Conservation (phyloP, 495 filamentous ascomycete species). For the Cetradonia linearis region DNA sequence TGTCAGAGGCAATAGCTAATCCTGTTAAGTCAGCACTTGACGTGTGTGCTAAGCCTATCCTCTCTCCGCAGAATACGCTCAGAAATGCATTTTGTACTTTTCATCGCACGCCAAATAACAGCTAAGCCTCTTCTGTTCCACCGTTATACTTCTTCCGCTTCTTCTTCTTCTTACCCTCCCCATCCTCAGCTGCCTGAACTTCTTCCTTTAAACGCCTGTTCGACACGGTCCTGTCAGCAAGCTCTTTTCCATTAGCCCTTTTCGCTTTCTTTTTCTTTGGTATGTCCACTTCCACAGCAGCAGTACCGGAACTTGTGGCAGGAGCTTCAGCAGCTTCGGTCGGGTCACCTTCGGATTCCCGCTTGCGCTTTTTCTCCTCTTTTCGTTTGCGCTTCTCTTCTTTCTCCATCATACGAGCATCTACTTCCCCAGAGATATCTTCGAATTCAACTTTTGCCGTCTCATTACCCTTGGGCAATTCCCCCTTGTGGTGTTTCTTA, state of each 20-base stretch:
- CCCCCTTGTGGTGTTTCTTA: conserved; percentile 20
- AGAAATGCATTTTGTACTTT: neutral
- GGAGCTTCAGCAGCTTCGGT: neutral
- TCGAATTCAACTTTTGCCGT: conserved; percentile 24
- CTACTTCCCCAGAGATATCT: conserved; percentile 32
- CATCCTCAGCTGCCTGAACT: conserved; percentile 1
- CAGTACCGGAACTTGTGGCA: neutral
- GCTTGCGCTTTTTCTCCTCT: conserved; percentile 31
- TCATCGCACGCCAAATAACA: neutral
- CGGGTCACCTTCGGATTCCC: conserved; percentile 19
- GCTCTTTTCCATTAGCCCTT: conserved; percentile 5
- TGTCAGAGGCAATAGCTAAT: neutral
- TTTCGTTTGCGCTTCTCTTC: conserved; percentile 26
- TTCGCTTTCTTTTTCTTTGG: conserved; percentile 24
- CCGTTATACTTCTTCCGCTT: conserved; percentile 18
- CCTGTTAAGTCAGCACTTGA: neutral
- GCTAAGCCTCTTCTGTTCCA: conserved; percentile 1
- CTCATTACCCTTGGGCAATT: neutral
- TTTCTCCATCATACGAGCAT: conserved; percentile 30
- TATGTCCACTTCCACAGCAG: conserved; percentile 3
- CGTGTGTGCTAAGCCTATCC: neutral
- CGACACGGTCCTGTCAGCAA: conserved; percentile 2
- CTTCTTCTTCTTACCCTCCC: conserved; percentile 15
- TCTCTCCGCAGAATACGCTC: neutral
- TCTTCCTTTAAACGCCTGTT: conserved; percentile 14